These are phyloP conservation scores for Dendrocalamus sinicus DNA, from an alignment of 176 grass and related monocot genomes.

Conservation along the genomic window DNA sequence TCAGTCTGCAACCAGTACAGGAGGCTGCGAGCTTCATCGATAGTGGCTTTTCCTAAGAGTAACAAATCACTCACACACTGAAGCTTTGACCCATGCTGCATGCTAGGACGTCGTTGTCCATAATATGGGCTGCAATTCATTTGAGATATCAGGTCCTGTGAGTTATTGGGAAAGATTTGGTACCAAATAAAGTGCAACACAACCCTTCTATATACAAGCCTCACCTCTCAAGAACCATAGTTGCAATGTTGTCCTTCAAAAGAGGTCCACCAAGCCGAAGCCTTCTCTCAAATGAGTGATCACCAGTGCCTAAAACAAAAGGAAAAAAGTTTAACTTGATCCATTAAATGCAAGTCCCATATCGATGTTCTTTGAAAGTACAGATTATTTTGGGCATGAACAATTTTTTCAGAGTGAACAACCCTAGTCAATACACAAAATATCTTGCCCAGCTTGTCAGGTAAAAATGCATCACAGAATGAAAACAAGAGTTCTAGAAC, in stretches of 20 bases:
- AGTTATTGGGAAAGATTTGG: conserved; percentile 7
- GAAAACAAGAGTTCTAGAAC: conserved; percentile 1
- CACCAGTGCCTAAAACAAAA: conserved; percentile 76
- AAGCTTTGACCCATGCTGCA: conserved; percentile 84
- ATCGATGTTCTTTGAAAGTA: conserved; percentile 11
- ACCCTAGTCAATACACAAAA: neutral
- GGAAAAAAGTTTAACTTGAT: conserved; percentile 11
- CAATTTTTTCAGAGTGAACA: neutral
- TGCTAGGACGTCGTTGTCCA: conserved; percentile 80
- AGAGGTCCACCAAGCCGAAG: conserved; percentile 81
- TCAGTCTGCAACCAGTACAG: conserved; percentile 90
- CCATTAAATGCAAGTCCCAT: neutral
- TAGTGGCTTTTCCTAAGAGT: conserved; percentile 93
- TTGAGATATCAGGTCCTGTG: conserved; percentile 32
- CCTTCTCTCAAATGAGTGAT: conserved; percentile 96
- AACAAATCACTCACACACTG: conserved; percentile 90
- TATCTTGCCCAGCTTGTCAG: conserved; percentile 2
- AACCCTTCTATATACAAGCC: conserved; percentile 29
- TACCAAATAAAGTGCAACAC: conserved; percentile 9
- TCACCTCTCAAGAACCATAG: conserved; percentile 99
- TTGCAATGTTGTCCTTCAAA: conserved; percentile 94
- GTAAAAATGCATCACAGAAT: neutral
- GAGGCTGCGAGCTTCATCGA: conserved; percentile 92
- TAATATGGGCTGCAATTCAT: conserved; percentile 85
- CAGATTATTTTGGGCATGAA: neutral